Evolutionary conservation across 805 yeast genomes (phyloP).

Genomic region (Starmerella sp.): DNA sequence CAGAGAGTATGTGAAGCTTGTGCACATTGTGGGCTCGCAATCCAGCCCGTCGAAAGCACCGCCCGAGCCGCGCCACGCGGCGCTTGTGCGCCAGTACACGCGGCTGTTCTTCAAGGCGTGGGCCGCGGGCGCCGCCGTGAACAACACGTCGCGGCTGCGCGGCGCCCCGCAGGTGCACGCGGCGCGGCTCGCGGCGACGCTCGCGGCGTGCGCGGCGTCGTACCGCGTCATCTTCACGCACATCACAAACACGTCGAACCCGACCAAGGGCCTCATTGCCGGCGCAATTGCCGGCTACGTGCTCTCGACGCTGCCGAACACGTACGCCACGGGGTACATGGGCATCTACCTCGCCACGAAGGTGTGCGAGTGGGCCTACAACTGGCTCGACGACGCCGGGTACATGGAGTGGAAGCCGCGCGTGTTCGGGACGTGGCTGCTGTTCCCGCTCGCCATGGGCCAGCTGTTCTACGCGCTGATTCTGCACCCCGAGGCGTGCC

Average conservation of each 20-base stretch:
- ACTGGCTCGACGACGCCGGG: constrained; percentile 29
- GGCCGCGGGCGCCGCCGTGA: constrained; percentile 3
- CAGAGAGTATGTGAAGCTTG: constrained; percentile 10
- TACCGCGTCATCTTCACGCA: constrained; percentile 6
- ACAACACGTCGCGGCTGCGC: neutral
- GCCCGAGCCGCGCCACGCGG: neutral
- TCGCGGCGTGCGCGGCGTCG: constrained; percentile 8
- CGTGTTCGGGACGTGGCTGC: constrained; percentile 32
- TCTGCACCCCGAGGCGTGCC: constrained; percentile 29
- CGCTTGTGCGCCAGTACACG: constrained; percentile 7
- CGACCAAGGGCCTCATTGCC: neutral
- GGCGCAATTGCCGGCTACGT: constrained; percentile 17
- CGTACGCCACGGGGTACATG: constrained; percentile 18
- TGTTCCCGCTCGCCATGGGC: constrained; percentile 33
- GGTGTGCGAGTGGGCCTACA: constrained; percentile 30
- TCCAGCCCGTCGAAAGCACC: neutral
- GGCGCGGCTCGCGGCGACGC: constrained; percentile 2
- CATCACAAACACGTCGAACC: neutral
- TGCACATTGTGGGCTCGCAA: neutral
- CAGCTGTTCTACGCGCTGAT: constrained; percentile 32
- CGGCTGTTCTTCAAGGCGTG: constrained; percentile 11
- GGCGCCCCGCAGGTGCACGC: neutral
- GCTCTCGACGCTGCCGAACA: constrained; percentile 23
- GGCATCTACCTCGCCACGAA: constrained; percentile 29
- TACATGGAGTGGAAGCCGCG: constrained; percentile 27